Conservation (phyloP, 805 yeast species). For the Yarrowia sp. region DNA sequence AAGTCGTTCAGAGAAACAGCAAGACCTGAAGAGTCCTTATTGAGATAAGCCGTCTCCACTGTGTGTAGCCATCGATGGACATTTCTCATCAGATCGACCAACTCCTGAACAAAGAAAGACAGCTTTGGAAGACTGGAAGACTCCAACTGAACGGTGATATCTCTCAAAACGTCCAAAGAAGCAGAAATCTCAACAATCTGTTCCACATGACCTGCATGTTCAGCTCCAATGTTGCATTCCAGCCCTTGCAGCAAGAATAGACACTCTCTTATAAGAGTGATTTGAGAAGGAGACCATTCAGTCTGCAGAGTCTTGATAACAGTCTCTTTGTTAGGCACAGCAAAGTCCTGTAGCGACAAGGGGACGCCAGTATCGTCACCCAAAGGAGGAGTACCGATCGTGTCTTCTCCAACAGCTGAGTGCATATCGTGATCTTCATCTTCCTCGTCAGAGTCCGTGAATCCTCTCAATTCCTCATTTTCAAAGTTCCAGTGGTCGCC, state of each 20-base stretch:
- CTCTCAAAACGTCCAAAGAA: constrained; percentile 8
- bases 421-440: neutral
- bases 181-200: constrained; percentile 22
- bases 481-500: constrained; percentile 31
- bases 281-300: constrained; percentile 4
- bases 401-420: neutral
- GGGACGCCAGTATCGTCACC: neutral
- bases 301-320: constrained; percentile 8
- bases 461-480: constrained; percentile 23
- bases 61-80: constrained; percentile 5
- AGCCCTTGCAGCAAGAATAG: constrained; percentile 17
- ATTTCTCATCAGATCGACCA: neutral
- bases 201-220: constrained; percentile 13
- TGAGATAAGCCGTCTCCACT: constrained; percentile 13
- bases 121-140: neutral
- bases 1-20: constrained; percentile 32
- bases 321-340: neutral
- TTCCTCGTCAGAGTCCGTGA: constrained; percentile 24
- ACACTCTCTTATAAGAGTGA: constrained; percentile 18
- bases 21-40: constrained; percentile 11
- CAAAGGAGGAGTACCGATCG: neutral
- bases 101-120: constrained; percentile 9
- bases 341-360: neutral
- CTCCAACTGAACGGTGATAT: constrained; percentile 1
- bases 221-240: constrained; percentile 11